phyloP scores from a whole-genome alignment of 225 moss, liverwort and hornwort genomes.

The Thuidium tamariscinum region DNA sequence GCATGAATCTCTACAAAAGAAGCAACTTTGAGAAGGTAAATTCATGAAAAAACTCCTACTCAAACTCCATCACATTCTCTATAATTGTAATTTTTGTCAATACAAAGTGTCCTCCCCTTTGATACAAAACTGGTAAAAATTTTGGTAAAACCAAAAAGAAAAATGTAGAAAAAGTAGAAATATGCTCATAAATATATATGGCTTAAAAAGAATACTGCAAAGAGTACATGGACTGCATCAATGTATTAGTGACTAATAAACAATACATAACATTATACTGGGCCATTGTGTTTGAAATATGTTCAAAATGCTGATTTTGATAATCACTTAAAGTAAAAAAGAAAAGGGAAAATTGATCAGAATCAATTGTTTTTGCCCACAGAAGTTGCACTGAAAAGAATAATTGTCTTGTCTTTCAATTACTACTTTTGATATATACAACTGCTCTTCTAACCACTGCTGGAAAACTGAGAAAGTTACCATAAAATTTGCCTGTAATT shows the following conservation, averaged over 20 bases:
- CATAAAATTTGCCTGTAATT: neutral
- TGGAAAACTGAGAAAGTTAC: neutral
- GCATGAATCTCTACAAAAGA: neutral
- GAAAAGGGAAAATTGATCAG: neutral
- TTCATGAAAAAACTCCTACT: neutral
- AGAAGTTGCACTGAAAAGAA: neutral
- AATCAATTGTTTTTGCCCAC: no score
- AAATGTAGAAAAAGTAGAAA: no score
- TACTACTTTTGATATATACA: neutral
- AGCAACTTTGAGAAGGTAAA: fast-evolving
- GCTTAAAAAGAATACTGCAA: no score
- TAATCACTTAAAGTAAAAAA: no score
- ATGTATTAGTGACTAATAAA: no score
- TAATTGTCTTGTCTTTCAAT: neutral
- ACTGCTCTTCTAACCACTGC: neutral
- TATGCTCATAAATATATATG: no score
- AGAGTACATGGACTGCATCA: no score
- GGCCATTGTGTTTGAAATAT: no score
- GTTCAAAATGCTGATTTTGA: no score
- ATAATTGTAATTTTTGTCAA: neutral
- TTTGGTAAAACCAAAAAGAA: neutral
- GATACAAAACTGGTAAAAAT: fast-evolving
- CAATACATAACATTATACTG: no score
- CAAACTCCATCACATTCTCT: neutral
- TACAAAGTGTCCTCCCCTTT: fast-evolving